These are phyloP conservation scores for Orbilia quercus DNA, from an alignment of 2,329 filamentous ascomycete species.

Conservation along the genomic window DNA sequence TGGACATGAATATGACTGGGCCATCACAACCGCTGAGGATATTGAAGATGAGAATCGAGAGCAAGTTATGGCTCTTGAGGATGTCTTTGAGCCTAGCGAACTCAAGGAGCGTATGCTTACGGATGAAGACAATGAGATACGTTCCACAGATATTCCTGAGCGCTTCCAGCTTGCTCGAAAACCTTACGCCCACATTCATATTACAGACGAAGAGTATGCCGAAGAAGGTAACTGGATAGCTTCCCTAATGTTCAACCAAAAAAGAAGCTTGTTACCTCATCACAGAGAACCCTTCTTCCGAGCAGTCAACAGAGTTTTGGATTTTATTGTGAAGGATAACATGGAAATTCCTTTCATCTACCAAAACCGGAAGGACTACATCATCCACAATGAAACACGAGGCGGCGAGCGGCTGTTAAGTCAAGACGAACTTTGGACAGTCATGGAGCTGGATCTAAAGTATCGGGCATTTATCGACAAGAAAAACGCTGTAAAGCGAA, in stretches of 20 bases:
- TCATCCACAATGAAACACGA: conserved; percentile 79
- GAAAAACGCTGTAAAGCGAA: conserved; percentile 83
- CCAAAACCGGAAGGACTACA: conserved; percentile 96
- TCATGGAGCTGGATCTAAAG: conserved; percentile 93
- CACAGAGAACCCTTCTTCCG: conserved; percentile 85
- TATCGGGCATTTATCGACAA: conserved; percentile 94
- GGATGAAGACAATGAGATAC: conserved; percentile 92
- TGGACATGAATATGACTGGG: conserved; percentile 95
- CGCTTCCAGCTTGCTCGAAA: conserved; percentile 92
- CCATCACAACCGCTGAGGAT: conserved; percentile 70
- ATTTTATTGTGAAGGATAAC: conserved; percentile 94
- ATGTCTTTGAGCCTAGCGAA: conserved; percentile 97
- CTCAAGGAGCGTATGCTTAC: conserved; percentile 93
- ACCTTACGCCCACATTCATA: conserved; percentile 82
- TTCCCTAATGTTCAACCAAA: conserved; percentile 88
- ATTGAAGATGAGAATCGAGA: conserved; percentile 80
- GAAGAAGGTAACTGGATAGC: conserved; percentile 89
- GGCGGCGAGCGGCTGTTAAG: conserved; percentile 83
- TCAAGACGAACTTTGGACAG: conserved; percentile 93
- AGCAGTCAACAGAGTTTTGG: conserved; percentile 88
- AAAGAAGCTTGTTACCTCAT: conserved; percentile 72
- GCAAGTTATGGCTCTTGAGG: conserved; percentile 89
- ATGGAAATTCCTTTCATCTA: conserved; percentile 98
- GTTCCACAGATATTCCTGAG: conserved; percentile 88
- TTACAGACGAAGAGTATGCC: conserved; percentile 84